Percentiles rank a stretch among this genome's conserved stretches.
Evolutionary conservation across 2,329 filamentous ascomycete species (phyloP).

Genomic region (Aspergillus nomiae): DNA sequence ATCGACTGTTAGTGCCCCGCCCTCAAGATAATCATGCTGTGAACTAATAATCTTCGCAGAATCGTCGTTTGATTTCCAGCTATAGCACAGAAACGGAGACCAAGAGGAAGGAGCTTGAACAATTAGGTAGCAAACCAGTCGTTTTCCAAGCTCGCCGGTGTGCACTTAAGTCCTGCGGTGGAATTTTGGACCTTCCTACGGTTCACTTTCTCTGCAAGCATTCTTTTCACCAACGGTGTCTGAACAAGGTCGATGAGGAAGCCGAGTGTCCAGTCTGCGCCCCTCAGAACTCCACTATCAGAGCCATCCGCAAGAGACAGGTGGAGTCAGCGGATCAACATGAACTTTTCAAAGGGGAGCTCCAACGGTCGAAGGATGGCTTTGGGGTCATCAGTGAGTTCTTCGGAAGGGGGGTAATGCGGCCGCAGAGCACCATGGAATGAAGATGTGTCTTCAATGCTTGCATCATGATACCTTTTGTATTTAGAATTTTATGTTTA

Average conservation of each 20-base stretch:
- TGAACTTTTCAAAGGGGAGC: conserved; percentile 81
- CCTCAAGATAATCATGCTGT: conserved; percentile 2
- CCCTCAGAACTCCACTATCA: conserved; percentile 80
- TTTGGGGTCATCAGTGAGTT: conserved; percentile 93
- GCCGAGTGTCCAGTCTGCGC: conserved; percentile 87
- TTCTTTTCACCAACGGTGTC: conserved; percentile 89
- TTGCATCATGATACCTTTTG: conserved; percentile 10
- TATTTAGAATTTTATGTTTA: conserved; percentile 8
- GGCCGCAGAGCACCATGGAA: conserved; percentile 39
- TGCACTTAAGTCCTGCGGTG: conserved; percentile 67
- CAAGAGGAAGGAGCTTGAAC: conserved; percentile 76
- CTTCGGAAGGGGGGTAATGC: conserved; percentile 93
- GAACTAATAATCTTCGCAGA: conserved; percentile 50
- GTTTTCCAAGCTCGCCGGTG: conserved; percentile 92
- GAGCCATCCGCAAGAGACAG: conserved; percentile 82
- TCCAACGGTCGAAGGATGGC: conserved; percentile 75
- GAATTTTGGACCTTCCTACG: conserved; percentile 78
- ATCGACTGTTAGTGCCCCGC: conserved; percentile 47
- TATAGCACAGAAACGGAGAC: conserved; percentile 81
- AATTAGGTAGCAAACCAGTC: conserved; percentile 75
- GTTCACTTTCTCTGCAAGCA: conserved; percentile 98
- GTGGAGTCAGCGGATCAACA: conserved; percentile 83
- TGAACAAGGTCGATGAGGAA: conserved; percentile 67
- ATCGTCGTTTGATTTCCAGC: conserved; percentile 77
- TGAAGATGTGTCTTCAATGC: conserved; percentile 15